Evolutionary conservation across 2,329 filamentous ascomycete species (phyloP), one percentile per base, ranked within the genome.

Genomic region (Diaporthe aspalathi): DNA sequence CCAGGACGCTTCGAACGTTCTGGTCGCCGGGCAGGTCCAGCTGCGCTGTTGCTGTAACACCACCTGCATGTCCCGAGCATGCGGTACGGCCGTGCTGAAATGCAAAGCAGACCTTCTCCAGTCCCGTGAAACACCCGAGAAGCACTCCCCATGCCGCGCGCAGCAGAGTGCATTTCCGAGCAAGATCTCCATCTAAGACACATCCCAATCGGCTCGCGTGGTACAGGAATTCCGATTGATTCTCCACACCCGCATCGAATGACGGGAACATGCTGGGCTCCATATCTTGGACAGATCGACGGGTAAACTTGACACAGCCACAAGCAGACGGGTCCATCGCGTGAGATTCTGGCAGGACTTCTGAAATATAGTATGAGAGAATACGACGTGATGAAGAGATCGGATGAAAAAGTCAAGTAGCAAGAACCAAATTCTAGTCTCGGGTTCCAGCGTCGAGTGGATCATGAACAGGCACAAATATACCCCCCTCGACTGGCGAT

Each of bases 31-130:
- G 54, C 54, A 57, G 32, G 27, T 24, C 17, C 54, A 57, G n/a
- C 14, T 57, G 35, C 20, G 54, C 35, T 57, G 22, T 57, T 24
- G 54, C 40, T 35, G 54, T 40, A 57, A 40, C 5, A 0, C 54
- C 54, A 57, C 40, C 12, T 11, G n/a, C 35, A 57, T 57, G n/a
- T 40, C 32, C 54, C 9, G 32, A 40, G 32, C n/a, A 40, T 40
- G 54, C 24, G 35, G 35, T 57, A 57, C n/a, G 32, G 24, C 2
- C 20, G 27, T 57, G 54, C 32, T 57, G 32, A 17, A 57, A 57
- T 20, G 54, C 54, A 57, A 57, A 57, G 20, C 32, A 57, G 35
- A 57, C 54, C 27, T 57, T 57, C 32, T 57, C 54, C 54, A 57
- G 54, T 5, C 54, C 54, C 24, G 32, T 57, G 54, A 40, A 57